Conservation (phyloP, 2,329 filamentous ascomycete genomes). For the Fusarium devonianum region DNA sequence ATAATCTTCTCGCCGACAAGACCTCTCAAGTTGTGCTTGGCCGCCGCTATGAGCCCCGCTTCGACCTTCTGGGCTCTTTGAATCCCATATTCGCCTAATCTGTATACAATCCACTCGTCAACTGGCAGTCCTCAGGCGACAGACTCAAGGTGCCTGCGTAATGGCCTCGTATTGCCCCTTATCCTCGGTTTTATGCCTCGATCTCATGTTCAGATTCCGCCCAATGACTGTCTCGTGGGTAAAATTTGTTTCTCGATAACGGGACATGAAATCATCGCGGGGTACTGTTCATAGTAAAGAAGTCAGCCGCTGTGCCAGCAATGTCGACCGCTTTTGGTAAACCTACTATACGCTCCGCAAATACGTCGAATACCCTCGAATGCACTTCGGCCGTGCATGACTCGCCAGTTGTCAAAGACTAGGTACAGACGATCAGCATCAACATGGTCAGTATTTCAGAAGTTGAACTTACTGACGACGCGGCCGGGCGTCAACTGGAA, state of each 20-base stretch:
- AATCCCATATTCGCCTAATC: no score
- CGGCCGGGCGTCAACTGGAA: conserved; percentile 81
- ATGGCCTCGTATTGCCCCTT: conserved; percentile 4
- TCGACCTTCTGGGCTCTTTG: no score
- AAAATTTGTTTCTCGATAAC: conserved; percentile 76
- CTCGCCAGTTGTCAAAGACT: conserved; percentile 97
- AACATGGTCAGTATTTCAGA: background rate
- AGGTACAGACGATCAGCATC: conserved; percentile 24
- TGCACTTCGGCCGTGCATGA: conserved; percentile 83
- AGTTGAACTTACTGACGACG: conserved; percentile 72
- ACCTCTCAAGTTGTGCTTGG: no score
- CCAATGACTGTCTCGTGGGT: conserved; percentile 54
- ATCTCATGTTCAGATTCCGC: conserved; percentile 44
- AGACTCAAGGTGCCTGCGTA: conserved; percentile 9
- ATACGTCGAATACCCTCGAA: conserved; percentile 88
- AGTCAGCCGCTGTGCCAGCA: conserved; percentile 7
- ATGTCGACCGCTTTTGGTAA: background rate
- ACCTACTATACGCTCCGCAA: conserved; percentile 89
- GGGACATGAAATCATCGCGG: conserved; percentile 80
- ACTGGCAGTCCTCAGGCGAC: no score
- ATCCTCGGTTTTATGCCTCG: conserved; percentile 5
- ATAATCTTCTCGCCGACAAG: no score
- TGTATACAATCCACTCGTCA: no score
- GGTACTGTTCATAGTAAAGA: conserved; percentile 61
- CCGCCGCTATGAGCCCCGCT: no score